phyloP scores from a whole-genome alignment of 345 rosid species.

The Xanthoceras sorbifolium region DNA sequence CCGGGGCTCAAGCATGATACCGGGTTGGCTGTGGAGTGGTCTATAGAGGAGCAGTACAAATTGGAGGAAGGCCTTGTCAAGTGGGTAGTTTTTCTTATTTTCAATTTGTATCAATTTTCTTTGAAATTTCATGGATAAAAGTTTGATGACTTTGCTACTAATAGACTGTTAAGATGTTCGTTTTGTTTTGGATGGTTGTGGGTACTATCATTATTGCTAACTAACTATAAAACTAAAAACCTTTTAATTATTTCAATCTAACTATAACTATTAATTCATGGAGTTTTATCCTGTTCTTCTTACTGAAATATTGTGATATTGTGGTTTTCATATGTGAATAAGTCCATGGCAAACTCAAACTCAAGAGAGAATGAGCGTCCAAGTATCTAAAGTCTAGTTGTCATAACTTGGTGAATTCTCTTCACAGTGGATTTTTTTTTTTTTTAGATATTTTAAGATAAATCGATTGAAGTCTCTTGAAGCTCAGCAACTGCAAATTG shows the following conservation, averaged over 20 bases:
- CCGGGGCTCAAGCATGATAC: slow-evolving; percentile 61
- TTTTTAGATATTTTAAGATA: background rate
- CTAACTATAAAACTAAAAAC: background rate
- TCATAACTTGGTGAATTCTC: no score
- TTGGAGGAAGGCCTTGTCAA: slow-evolving; percentile 70
- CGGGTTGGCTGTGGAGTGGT: slow-evolving; percentile 78
- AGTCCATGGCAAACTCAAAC: no score
- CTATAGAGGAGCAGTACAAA: slow-evolving; percentile 67
- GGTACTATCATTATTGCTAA: background rate
- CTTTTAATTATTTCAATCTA: background rate
- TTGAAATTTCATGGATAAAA: background rate
- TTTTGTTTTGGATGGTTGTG: background rate
- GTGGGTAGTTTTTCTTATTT: slow-evolving; percentile 38
- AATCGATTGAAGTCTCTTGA: background rate
- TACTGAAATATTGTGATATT: background rate
- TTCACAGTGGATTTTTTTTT: no score
- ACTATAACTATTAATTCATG: background rate
- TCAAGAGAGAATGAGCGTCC: no score
- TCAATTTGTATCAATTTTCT: background rate
- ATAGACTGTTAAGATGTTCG: background rate
- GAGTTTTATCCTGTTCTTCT: background rate
- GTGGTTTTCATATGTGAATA: background rate
- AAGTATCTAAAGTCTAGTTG: no score
- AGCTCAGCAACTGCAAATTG: background rate
- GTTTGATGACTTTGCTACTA: background rate